Evolutionary conservation across 2,329 filamentous ascomycete genomes (phyloP).

Genomic region (Botrytis galanthina): DNA sequence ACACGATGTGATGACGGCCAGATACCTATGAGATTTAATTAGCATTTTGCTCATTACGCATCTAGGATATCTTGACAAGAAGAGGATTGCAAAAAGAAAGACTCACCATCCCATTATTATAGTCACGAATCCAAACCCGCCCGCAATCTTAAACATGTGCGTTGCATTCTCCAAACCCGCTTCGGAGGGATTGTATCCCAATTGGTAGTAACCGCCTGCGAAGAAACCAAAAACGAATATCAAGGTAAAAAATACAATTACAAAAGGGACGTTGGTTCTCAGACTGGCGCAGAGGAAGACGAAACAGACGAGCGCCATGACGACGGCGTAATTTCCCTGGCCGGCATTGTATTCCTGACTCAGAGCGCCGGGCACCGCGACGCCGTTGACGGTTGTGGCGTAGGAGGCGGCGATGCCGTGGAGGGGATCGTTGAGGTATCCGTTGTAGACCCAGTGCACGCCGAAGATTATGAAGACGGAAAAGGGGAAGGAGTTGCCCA

Average conservation of each 20-base stretch:
- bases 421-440: constrained; percentile 54
- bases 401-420: constrained; percentile 69
- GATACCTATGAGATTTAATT: constrained; percentile 6
- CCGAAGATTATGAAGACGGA: constrained; percentile 24
- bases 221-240: constrained; percentile 23
- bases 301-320: constrained; percentile 21
- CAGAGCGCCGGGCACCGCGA: background rate
- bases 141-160: constrained; percentile 24
- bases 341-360: constrained; percentile 23
- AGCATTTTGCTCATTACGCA: background rate
- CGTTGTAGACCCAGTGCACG: constrained; percentile 21
- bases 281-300: constrained; percentile 21
- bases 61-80: no score
- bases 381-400: background rate
- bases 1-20: constrained; percentile 24
- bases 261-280: constrained; percentile 25
- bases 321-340: constrained; percentile 24
- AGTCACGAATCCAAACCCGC: constrained; percentile 24
- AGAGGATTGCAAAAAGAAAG: fast-evolving
- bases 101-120: constrained; percentile 25
- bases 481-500: constrained; percentile 26
- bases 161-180: constrained; percentile 20
- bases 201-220: constrained; percentile 18
- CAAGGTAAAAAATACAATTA: constrained; percentile 22
- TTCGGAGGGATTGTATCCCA: constrained; percentile 19